A percentile compares a stretch with the other conserved stretches of the same genome.
phyloP scores from a whole-genome alignment of 129 eudicot species.

The Glebionis coronaria region DNA sequence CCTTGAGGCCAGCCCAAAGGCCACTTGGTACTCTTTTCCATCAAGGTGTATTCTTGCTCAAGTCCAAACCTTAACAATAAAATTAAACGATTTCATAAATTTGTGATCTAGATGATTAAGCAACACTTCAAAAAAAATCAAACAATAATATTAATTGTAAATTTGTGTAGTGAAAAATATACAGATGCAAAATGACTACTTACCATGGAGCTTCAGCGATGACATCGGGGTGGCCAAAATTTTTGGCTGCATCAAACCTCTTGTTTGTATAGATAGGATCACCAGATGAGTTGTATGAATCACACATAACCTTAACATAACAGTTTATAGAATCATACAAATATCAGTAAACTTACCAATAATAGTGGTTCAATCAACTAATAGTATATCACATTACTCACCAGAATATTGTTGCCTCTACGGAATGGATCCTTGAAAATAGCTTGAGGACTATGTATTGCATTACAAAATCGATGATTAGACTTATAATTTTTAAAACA shows the following conservation, averaged over 20 bases:
- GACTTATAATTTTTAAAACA: neutral
- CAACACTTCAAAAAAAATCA: neutral
- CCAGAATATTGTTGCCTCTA: constrained; percentile 83
- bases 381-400: constrained; percentile 20
- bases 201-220: constrained; percentile 73
- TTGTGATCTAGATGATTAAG: constrained; percentile 1
- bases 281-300: constrained; percentile 73
- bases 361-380: neutral
- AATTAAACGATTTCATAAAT: neutral
- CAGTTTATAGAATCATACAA: neutral
- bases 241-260: constrained; percentile 62
- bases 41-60: constrained; percentile 81
- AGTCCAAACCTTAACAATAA: constrained; percentile 57
- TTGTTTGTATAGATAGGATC: constrained; percentile 78
- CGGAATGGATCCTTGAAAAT: constrained; percentile 89
- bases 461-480: neutral
- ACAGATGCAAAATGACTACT: constrained; percentile 3
- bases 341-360: neutral
- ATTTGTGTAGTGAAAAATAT: neutral
- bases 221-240: constrained; percentile 65
- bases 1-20: constrained; percentile 85
- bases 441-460: constrained; percentile 68
- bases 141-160: neutral
- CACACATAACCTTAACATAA: constrained; percentile 74
- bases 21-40: constrained; percentile 61